Conservation (phyloP, 2,329 filamentous ascomycete species). For the Triangularia setosa region DNA sequence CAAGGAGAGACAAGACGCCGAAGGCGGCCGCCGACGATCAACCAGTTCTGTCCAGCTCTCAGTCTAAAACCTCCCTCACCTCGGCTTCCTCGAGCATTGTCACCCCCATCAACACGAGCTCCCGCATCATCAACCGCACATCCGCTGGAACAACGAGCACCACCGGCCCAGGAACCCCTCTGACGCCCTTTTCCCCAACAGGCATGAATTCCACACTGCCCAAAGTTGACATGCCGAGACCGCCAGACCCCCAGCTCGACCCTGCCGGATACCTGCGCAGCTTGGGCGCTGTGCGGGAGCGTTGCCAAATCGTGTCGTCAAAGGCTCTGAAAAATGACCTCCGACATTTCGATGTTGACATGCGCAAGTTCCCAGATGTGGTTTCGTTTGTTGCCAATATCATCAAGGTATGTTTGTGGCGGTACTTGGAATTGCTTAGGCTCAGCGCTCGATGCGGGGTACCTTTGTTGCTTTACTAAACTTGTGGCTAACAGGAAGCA, state of each 20-base stretch:
- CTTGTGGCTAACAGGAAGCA: neutral
- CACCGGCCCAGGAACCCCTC: conserved; percentile 41
- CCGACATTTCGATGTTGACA: conserved; percentile 84
- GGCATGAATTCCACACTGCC: conserved; percentile 49
- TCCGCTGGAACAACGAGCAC: conserved; percentile 46
- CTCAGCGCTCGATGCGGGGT: neutral
- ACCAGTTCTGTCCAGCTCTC: conserved; percentile 40
- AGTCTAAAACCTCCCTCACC: conserved; percentile 49
- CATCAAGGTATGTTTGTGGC: conserved; percentile 67
- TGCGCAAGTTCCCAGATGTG: conserved; percentile 77
- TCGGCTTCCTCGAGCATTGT: conserved; percentile 49
- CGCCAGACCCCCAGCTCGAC: conserved; percentile 83
- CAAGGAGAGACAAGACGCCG: conserved; percentile 49
- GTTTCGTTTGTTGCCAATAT: conserved; percentile 86
- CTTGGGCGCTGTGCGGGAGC: conserved; percentile 80
- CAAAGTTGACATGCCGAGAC: conserved; percentile 75
- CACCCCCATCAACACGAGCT: conserved; percentile 34
- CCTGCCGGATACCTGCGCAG: conserved; percentile 88
- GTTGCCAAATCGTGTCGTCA: conserved; percentile 67
- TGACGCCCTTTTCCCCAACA: conserved; percentile 48
- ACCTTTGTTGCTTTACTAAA: neutral
- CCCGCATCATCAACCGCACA: conserved; percentile 44
- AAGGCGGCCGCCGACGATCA: conserved; percentile 31
- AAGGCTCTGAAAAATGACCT: conserved; percentile 75
- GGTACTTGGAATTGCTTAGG: neutral